Evolutionary conservation across 495 filamentous ascomycete genomes (phyloP), one percentile per base, ranked within the genome.

Genomic region (Wilcoxina mikolae): DNA sequence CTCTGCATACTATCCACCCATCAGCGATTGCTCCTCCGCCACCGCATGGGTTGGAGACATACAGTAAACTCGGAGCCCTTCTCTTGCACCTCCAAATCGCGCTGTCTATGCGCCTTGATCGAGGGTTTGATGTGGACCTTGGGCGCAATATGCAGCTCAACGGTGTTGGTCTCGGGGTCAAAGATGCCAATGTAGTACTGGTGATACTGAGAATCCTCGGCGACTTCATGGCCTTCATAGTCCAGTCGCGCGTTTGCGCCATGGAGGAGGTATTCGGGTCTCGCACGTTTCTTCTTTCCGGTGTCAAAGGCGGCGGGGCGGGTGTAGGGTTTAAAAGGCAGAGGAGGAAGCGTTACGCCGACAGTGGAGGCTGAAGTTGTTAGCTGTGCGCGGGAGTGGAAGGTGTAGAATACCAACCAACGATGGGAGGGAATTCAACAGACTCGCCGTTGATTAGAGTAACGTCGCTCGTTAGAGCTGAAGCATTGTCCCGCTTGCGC

Each of bases 101-200:
- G 67, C 59, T 78, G 67, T 24, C 58, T 62, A 70, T 65, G 78
- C 58, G 62, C 81, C 70, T 62, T 62, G 43, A 85, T 74, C 44
- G 72, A 71, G 28, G 79, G 77, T 48, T 83, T 75, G 7, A 95
- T 73, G 7, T 79, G 77, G 56, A 94, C 72, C 64, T 84, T 87
- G 50, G 78, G 80, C 3, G 84, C 83, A 65, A 85, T 25, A 20
- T 66, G 63, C 3, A 96, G 70, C 53, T 90, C 73, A 60, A 95
- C 72, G 53, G 79, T 76, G 39, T 80, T 80, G 4, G 75, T 80
- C 41, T 74, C 70, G 0, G 85, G 83, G 61, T 98, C 86, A 58
- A 81, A 87, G 43, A 95, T 73, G 26, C 85, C 91, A 56, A 95
- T 68, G 68, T 93, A 98, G 68, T 95, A 84, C 60, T 84, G 84